Evolutionary conservation across 2,329 filamentous ascomycete species (phyloP).

Genomic region (Beauveria varroae): DNA sequence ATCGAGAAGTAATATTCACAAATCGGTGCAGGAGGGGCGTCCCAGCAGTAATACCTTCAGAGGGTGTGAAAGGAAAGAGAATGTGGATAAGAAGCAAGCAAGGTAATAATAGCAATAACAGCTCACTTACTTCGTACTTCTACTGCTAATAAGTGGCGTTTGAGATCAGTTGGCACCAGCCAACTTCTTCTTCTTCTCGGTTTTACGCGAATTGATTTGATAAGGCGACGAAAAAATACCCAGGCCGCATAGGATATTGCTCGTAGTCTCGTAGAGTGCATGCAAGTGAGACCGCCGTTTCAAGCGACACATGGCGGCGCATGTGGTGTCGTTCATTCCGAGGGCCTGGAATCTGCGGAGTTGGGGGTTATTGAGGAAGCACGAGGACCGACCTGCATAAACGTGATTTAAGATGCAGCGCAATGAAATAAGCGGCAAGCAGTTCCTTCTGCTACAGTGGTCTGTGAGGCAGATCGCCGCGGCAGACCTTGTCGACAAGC

Average conservation of each 20-base stretch:
- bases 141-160: neutral
- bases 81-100: neutral
- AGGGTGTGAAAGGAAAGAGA: neutral
- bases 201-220: neutral
- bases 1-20: slow-evolving; percentile 5
- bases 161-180: neutral
- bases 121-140: too few species aligned
- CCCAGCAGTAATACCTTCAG: neutral
- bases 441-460: neutral
- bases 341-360: slow-evolving; percentile 2
- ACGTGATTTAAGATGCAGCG: neutral
- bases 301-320: slow-evolving; percentile 3
- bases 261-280: neutral
- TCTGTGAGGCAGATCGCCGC: neutral
- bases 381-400: neutral
- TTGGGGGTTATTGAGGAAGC: neutral
- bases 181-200: neutral
- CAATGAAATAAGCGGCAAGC: neutral
- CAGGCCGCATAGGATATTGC: neutral
- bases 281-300: neutral
- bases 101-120: neutral
- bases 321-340: slow-evolving; percentile 7
- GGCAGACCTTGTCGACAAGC: neutral
- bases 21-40: neutral
- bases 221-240: neutral